Percentiles rank a stretch among this genome's conserved stretches.
Evolutionary conservation across 345 rosid species (phyloP).

Genomic region (Syzygium jambos): DNA sequence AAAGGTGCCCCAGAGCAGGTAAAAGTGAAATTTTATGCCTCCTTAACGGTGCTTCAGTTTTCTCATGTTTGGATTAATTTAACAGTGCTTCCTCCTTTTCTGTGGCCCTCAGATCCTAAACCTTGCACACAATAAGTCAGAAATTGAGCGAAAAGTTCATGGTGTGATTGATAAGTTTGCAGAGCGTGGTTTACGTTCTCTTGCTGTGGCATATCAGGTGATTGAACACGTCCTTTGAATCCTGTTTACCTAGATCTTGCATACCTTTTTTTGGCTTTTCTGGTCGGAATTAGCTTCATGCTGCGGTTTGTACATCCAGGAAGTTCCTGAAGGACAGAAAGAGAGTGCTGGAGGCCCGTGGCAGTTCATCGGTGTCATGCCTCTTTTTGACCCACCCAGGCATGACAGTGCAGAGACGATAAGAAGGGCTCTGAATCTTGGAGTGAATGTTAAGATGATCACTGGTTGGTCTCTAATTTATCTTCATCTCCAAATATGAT

Average conservation of each 20-base stretch:
- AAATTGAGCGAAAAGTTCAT: constrained; percentile 89
- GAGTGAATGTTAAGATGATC: constrained; percentile 97
- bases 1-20: constrained; percentile 99
- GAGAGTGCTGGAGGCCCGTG: constrained; percentile 93
- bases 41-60: background rate
- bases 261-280: background rate
- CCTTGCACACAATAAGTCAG: constrained; percentile 82
- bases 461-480: constrained; percentile 41
- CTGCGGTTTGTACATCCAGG: constrained; percentile 25
- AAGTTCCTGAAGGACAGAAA: constrained; percentile 83
- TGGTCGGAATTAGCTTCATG: background rate
- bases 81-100: background rate
- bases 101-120: constrained; percentile 52
- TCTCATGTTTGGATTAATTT: background rate
- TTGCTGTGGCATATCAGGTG: constrained; percentile 97
- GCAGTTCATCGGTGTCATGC: constrained; percentile 96
- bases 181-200: constrained; percentile 90
- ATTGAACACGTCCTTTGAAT: background rate
- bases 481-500: background rate
- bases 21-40: background rate
- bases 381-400: constrained; percentile 98
- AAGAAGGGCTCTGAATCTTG: constrained; percentile 88
- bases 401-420: constrained; percentile 99
- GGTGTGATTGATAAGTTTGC: constrained; percentile 94
- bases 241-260: background rate